Evolutionary conservation across 169 alveolate species (phyloP).

Genomic region (Plasmodium relictum): DNA sequence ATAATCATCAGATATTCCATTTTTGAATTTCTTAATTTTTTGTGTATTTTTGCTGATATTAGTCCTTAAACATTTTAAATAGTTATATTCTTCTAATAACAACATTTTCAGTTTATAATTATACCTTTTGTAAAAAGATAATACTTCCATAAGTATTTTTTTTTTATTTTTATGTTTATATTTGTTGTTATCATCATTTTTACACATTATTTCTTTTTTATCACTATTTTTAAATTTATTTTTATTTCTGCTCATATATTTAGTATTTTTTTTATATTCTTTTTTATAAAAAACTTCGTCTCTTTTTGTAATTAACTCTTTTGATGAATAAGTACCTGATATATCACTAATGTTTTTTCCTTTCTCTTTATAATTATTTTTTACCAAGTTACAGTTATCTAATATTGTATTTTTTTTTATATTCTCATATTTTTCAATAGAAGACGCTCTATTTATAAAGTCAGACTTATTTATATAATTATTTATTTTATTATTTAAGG

Average conservation of each 20-base stretch:
- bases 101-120: conserved; percentile 37
- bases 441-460: conserved; percentile 5
- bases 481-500: background rate
- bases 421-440: conserved; percentile 6
- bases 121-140: conserved; percentile 37
- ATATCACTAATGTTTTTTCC: too few species aligned
- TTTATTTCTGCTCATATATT: too few species aligned
- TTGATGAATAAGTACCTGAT: too few species aligned
- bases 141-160: conserved; percentile 5
- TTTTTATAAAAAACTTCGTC: too few species aligned
- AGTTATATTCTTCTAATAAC: conserved; percentile 44
- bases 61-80: conserved; percentile 27
- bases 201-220: too few species aligned
- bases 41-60: background rate
- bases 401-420: background rate
- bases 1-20: background rate
- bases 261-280: too few species aligned
- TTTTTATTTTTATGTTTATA: background rate
- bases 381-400: background rate
- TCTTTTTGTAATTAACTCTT: too few species aligned
- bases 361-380: background rate
- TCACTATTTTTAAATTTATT: too few species aligned
- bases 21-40: background rate
- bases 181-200: too few species aligned
- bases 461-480: background rate